Conservation (phyloP, 169 alveolate genomes). For the Plasmodium gonderi region DNA sequence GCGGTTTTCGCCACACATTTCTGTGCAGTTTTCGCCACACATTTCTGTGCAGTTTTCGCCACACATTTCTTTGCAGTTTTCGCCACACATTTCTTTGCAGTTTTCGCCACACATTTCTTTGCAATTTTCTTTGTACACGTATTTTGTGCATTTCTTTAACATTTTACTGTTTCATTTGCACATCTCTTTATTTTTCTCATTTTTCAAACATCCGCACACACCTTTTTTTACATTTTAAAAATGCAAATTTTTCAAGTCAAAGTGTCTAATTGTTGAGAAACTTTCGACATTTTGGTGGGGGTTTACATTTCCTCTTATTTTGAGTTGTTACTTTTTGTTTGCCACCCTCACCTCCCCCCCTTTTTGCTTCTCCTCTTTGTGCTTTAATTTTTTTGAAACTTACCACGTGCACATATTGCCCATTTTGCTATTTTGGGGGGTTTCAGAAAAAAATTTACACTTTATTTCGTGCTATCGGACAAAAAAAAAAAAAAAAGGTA, state of each 20-base stretch:
- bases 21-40: background rate
- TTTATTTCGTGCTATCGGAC: background rate
- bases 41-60: background rate
- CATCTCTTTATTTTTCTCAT: background rate
- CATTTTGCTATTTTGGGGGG: constrained; percentile 19
- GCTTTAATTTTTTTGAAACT: background rate
- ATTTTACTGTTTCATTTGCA: background rate
- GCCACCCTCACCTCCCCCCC: background rate
- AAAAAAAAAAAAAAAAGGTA: background rate
- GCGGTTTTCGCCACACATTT: background rate
- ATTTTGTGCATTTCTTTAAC: background rate
- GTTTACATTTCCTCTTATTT: background rate
- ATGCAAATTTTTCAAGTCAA: background rate
- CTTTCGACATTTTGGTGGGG: background rate
- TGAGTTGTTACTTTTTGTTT: background rate
- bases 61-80: background rate
- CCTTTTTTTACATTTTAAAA: background rate
- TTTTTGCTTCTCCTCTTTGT: background rate
- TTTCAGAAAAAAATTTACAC: background rate
- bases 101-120: background rate
- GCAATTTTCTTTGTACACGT: background rate
- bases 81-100: background rate
- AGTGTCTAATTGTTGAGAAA: background rate
- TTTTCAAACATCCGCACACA: background rate
- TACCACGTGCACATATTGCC: constrained; percentile 76